Percentiles rank a stretch among this genome's conserved stretches.
phyloP scores from a whole-genome alignment of 345 rosid genomes.

The Brassica incana region DNA sequence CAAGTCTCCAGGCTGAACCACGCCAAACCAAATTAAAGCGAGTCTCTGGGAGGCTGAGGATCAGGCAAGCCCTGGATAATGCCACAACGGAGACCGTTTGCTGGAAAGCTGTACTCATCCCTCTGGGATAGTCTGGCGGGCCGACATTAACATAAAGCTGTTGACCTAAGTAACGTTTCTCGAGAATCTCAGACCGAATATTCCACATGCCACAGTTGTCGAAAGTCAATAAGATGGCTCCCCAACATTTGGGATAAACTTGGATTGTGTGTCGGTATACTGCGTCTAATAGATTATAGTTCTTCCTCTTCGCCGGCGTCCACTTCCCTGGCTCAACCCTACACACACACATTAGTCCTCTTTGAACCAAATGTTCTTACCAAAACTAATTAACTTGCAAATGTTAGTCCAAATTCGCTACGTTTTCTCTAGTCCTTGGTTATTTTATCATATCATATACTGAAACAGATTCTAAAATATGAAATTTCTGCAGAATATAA shows the following conservation, averaged over 20 bases:
- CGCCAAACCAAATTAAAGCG: conserved; percentile 3
- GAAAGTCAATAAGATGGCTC: conserved; percentile 65
- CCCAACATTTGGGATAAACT: conserved; percentile 76
- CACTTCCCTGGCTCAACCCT: conserved; percentile 70
- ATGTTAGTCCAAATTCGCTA: background rate
- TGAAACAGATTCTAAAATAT: background rate
- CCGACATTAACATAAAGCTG: conserved; percentile 59
- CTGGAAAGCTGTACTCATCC: conserved; percentile 75
- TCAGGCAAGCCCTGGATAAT: conserved; percentile 45
- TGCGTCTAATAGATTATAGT: conserved; percentile 68
- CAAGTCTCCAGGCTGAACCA: background rate
- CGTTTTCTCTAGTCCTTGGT: background rate
- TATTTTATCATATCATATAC: background rate
- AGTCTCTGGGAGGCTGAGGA: conserved; percentile 54
- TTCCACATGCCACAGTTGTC: conserved; percentile 90
- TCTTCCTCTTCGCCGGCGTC: conserved; percentile 54
- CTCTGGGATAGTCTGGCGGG: conserved; percentile 53
- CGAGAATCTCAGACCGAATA: conserved; percentile 55
- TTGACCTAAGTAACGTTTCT: conserved; percentile 61
- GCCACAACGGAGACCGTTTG: conserved; percentile 54
- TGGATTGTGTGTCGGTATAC: conserved; percentile 68
- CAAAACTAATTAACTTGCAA: background rate
- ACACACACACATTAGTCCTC: conserved; percentile 4
- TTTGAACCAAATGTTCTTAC: background rate
- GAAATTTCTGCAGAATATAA: background rate